These are phyloP conservation scores for Phialemoniopsis sp. DNA, from an alignment of 2,329 filamentous ascomycete genomes.

Conservation along the genomic window DNA sequence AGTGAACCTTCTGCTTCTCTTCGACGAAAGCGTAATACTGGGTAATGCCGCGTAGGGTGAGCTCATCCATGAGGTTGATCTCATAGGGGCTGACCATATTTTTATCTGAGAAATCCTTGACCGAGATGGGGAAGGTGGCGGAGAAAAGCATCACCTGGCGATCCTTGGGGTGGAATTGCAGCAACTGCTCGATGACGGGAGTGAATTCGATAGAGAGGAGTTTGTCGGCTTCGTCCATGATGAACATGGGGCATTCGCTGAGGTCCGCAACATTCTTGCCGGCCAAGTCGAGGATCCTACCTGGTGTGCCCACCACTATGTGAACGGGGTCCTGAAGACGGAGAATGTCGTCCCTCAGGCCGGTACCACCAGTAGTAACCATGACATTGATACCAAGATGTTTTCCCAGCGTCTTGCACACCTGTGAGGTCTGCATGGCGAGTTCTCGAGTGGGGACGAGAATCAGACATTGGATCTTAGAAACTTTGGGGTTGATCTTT, in stretches of 20 bases:
- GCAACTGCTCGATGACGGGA: constrained; percentile 91
- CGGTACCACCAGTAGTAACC: constrained; percentile 97
- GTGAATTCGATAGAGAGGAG: constrained; percentile 95
- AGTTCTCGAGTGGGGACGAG: constrained; percentile 95
- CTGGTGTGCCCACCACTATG: constrained; percentile 95
- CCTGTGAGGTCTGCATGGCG: constrained; percentile 96
- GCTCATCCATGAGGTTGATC: constrained; percentile 99
- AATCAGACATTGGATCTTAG: constrained; percentile 94
- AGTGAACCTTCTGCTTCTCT: constrained; percentile 99
- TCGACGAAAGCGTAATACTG: constrained; percentile 99
- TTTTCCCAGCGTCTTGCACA: constrained; percentile 97
- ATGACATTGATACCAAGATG: constrained; percentile 97
- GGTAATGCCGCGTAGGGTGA: constrained; percentile 95
- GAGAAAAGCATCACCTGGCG: constrained; percentile 99
- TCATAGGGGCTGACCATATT: constrained; percentile 96
- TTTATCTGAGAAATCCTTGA: constrained; percentile 97
- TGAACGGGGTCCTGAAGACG: constrained; percentile 92
- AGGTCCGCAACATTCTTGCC: constrained; percentile 96
- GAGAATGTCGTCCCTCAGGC: constrained; percentile 93
- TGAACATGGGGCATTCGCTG: constrained; percentile 93
- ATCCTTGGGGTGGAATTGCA: constrained; percentile 94
- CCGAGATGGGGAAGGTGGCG: constrained; percentile 93
- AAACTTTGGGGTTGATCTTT: constrained; percentile 92
- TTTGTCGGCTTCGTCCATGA: constrained; percentile 99
- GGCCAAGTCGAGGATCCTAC: constrained; percentile 91